Percentiles rank a stretch among this genome's conserved stretches.
Conservation (phyloP, 257 asterid genomes). For the Verbascum thapsus region DNA sequence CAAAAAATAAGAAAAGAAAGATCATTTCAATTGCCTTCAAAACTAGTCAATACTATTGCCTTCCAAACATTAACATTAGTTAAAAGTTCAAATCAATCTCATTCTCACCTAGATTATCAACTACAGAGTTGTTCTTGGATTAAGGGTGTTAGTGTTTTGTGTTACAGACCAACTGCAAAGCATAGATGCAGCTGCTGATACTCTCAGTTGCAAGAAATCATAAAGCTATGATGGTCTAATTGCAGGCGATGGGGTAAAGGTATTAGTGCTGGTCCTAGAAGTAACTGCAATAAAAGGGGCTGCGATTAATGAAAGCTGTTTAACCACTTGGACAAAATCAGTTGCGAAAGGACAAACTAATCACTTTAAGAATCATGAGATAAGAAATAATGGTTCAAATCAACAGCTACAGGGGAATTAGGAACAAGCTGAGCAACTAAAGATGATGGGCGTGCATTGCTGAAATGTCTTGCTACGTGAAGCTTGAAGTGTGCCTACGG, state of each 20-base stretch:
- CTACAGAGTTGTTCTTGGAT: not conserved
- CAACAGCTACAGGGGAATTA: no score
- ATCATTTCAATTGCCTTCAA: not conserved
- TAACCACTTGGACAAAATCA: not conserved
- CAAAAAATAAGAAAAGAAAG: not conserved
- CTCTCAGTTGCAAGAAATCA: no score
- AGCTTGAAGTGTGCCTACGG: not conserved
- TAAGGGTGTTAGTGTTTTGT: not conserved
- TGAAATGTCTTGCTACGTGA: slow-evolving; percentile 1
- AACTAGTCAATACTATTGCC: not conserved
- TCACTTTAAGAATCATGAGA: slow-evolving; percentile 1
- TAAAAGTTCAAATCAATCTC: not conserved
- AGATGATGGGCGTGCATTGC: not conserved
- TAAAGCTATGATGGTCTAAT: no score
- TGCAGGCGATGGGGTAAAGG: not conserved
- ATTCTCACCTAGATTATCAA: slow-evolving; percentile 2
- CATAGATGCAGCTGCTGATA: not conserved
- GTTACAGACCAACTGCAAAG: not conserved
- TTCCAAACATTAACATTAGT: not conserved
- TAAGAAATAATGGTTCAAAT: no score
- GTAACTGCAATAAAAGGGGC: not conserved
- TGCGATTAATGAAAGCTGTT: not conserved
- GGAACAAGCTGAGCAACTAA: not conserved
- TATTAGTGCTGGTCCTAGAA: not conserved
- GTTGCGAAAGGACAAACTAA: not conserved